Conservation (phyloP, 2,329 filamentous ascomycete genomes). For the Madurella mycetomatis region DNA sequence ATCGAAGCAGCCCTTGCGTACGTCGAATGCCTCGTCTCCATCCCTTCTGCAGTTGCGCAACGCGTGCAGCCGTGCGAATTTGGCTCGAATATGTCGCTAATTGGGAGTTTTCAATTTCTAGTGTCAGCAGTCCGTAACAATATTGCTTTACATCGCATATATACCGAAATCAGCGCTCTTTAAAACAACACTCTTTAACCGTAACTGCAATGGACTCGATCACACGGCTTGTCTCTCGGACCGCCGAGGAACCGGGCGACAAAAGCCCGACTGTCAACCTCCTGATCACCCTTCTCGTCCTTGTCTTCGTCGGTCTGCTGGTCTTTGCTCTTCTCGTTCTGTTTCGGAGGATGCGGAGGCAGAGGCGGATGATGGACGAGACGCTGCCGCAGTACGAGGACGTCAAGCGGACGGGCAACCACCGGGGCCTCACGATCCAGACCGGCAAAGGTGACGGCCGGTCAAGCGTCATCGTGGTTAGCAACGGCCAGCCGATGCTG, state of each 20-base stretch:
- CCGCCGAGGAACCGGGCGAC: slow-evolving; percentile 39
- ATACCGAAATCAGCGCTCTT: slow-evolving; percentile 17
- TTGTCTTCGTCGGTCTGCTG: slow-evolving; percentile 68
- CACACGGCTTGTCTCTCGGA: slow-evolving; percentile 36
- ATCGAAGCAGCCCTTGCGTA: slow-evolving; percentile 21
- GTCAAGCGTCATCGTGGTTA: slow-evolving; percentile 71
- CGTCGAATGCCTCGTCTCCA: slow-evolving; percentile 4
- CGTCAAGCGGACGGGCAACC: slow-evolving; percentile 48
- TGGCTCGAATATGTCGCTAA: slow-evolving; percentile 5
- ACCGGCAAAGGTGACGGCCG: slow-evolving; percentile 49
- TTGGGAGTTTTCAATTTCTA: slow-evolving; percentile 2
- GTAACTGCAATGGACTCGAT: slow-evolving; percentile 35
- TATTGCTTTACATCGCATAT: slow-evolving; percentile 3
- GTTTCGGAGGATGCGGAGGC: slow-evolving; percentile 60
- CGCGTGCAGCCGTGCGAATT: neutral
- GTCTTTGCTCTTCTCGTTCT: slow-evolving; percentile 65
- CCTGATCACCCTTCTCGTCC: slow-evolving; percentile 71
- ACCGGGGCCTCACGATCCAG: slow-evolving; percentile 54
- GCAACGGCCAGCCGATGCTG: slow-evolving; percentile 71
- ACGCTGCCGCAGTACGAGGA: slow-evolving; percentile 62
- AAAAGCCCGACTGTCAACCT: slow-evolving; percentile 62
- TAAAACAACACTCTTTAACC: slow-evolving; percentile 18
- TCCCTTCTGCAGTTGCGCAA: neutral
- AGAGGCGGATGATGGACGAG: slow-evolving; percentile 45
- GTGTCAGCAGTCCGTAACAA: slow-evolving; percentile 11